Evolutionary conservation across 192 early-diverging fungal species (phyloP).

Genomic region (Gaertneriomyces sp.): DNA sequence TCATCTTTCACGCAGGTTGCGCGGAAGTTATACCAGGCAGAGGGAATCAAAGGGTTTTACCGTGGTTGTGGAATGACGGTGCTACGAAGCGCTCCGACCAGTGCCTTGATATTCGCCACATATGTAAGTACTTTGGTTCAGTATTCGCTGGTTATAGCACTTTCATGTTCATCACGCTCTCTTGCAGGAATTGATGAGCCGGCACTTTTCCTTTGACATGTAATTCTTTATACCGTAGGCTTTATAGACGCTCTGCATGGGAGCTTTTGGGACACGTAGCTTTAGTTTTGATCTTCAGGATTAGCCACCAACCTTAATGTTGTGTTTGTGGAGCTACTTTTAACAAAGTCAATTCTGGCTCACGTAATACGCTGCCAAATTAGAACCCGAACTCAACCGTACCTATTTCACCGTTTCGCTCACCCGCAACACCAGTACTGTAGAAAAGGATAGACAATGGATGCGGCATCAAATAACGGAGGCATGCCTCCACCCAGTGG

Average conservation of each 20-base stretch:
- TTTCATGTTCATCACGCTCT: constrained; percentile 2
- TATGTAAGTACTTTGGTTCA: constrained; percentile 66
- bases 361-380: no score
- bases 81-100: constrained; percentile 83
- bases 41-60: constrained; percentile 85
- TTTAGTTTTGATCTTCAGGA: no score
- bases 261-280: no score
- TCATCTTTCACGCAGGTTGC: constrained; percentile 60
- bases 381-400: no score
- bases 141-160: background rate
- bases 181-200: constrained; percentile 24
- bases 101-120: constrained; percentile 92
- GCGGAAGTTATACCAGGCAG: constrained; percentile 64
- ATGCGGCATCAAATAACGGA: constrained; percentile 4
- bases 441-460: background rate
- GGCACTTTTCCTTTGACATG: constrained; percentile 4
- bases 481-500: constrained; percentile 22
- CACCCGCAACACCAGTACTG: no score
- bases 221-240: no score
- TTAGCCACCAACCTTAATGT: no score
- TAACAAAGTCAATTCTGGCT: no score
- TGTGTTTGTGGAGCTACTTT: no score
- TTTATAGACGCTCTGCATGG: no score
- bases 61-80: constrained; percentile 92
- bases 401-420: no score